Evolutionary conservation across 805 yeast genomes (phyloP).

Genomic region (Nematodospora valgi): DNA sequence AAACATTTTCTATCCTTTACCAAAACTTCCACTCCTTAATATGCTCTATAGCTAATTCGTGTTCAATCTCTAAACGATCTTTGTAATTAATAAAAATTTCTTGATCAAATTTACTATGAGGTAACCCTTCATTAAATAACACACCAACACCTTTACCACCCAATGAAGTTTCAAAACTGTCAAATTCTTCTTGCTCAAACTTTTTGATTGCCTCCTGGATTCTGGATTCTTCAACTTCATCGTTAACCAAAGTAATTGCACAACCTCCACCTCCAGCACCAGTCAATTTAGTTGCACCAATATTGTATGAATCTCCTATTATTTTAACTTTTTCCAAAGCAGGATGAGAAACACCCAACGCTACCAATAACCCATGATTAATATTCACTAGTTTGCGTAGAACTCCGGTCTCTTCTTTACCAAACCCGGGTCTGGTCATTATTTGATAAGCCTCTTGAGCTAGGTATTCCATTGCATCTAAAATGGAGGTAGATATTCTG

Average conservation of each 20-base stretch:
- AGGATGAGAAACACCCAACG: slow-evolving; percentile 92
- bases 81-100: slow-evolving; percentile 37
- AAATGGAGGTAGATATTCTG: slow-evolving; percentile 49
- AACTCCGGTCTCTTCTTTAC: slow-evolving; percentile 29
- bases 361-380: slow-evolving; percentile 82
- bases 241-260: slow-evolving; percentile 78
- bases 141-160: slow-evolving; percentile 91
- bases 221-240: slow-evolving; percentile 31
- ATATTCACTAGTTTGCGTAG: slow-evolving; percentile 66
- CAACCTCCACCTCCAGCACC: slow-evolving; percentile 99
- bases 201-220: slow-evolving; percentile 34
- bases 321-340: slow-evolving; percentile 72
- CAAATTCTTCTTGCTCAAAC: slow-evolving; percentile 52
- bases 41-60: slow-evolving; percentile 40
- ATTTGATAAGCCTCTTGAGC: slow-evolving; percentile 70
- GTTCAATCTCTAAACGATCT: slow-evolving; percentile 47
- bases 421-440: slow-evolving; percentile 52
- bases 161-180: slow-evolving; percentile 71
- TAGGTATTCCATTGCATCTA: slow-evolving; percentile 74
- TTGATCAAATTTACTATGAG: slow-evolving; percentile 17
- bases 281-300: slow-evolving; percentile 91
- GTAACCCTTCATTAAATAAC: slow-evolving; percentile 16
- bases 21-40: slow-evolving; percentile 57
- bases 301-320: slow-evolving; percentile 54
- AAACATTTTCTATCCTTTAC: slow-evolving; percentile 27